Conservation (phyloP, 495 filamentous ascomycete species). For the Pyrenula aspistea region DNA sequence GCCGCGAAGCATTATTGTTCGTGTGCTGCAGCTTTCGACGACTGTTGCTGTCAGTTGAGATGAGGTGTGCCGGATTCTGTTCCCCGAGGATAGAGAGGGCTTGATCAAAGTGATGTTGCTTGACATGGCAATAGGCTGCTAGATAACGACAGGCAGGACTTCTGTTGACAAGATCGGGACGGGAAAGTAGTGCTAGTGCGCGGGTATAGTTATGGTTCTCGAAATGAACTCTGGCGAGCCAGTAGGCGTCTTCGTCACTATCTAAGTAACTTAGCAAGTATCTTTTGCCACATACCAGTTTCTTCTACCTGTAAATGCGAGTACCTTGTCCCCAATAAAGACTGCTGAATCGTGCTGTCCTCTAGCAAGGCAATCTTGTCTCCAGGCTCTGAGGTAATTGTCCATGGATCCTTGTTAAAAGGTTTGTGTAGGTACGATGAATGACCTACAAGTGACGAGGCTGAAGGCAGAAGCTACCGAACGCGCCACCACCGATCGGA, state of each 20-base stretch:
- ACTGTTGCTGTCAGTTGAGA: conserved; percentile 49
- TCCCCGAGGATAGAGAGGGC: conserved; percentile 83
- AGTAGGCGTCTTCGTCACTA: conserved; percentile 82
- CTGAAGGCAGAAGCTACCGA: background rate
- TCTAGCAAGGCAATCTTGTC: conserved; percentile 84
- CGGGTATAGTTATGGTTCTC: conserved; percentile 85
- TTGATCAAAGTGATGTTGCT: conserved; percentile 78
- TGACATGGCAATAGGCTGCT: conserved; percentile 84
- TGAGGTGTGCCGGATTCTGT: conserved; percentile 79
- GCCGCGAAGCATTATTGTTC: conserved; percentile 28
- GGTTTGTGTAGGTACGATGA: background rate
- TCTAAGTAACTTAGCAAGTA: conserved; percentile 36
- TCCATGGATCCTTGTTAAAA: conserved; percentile 47
- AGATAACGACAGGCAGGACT: conserved; percentile 84
- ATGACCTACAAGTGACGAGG: background rate
- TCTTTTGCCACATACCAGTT: background rate
- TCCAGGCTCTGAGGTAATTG: conserved; percentile 80
- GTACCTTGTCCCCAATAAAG: conserved; percentile 91
- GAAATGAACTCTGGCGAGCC: conserved; percentile 91
- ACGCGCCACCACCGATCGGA: background rate
- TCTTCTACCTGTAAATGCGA: conserved; percentile 79
- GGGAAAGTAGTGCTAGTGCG: conserved; percentile 72
- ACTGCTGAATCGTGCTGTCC: conserved; percentile 92
- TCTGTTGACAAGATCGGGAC: conserved; percentile 67
- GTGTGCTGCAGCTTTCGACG: conserved; percentile 47